These are phyloP conservation scores for Sporothrix inflata DNA, from an alignment of 2,329 filamentous ascomycete genomes.

Conservation along the genomic window DNA sequence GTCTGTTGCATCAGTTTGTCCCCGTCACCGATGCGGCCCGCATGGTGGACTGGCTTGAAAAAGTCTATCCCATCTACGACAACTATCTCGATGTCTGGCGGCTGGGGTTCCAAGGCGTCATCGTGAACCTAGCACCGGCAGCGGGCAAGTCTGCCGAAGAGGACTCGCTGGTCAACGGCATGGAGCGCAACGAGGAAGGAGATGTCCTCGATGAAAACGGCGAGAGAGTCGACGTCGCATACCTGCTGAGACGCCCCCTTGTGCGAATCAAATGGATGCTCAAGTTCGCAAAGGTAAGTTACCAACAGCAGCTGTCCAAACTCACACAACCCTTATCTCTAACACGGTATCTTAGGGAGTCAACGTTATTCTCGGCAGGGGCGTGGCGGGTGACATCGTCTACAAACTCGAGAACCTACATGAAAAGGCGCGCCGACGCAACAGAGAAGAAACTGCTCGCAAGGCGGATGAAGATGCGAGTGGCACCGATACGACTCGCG, in stretches of 20 bases:
- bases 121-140: conserved; percentile 86
- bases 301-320: background rate
- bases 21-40: conserved; percentile 72
- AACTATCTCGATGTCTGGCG: conserved; percentile 89
- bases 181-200: conserved; percentile 65
- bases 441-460: conserved; percentile 70
- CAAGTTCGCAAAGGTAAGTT: conserved; percentile 68
- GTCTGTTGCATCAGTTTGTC: conserved; percentile 76
- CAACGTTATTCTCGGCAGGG: conserved; percentile 57
- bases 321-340: background rate
- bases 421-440: conserved; percentile 69
- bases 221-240: conserved; percentile 91
- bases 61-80: conserved; percentile 75
- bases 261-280: conserved; percentile 85
- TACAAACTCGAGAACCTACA: conserved; percentile 72
- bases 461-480: conserved; percentile 81
- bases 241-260: conserved; percentile 85
- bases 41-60: conserved; percentile 80
- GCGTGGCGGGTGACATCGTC: conserved; percentile 61
- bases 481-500: conserved; percentile 78
- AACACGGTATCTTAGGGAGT: conserved; percentile 48
- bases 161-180: conserved; percentile 61
- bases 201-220: conserved; percentile 74
- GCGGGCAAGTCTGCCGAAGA: conserved; percentile 57
- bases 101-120: conserved; percentile 89